Conservation (phyloP, 805 yeast genomes). For the Jamesozyma spencerorum region DNA sequence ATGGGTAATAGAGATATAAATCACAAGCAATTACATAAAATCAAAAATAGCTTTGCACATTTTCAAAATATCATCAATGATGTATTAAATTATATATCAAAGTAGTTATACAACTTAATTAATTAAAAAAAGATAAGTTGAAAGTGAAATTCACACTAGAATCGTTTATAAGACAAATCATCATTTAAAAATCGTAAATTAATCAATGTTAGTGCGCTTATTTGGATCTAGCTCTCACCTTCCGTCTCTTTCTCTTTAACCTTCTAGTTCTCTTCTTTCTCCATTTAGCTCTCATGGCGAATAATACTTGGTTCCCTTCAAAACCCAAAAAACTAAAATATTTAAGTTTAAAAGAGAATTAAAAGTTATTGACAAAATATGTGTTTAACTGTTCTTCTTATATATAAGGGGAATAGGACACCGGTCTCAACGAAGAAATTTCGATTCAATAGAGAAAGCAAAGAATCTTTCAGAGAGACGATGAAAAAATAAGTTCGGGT, state of each 20-base stretch:
- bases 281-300: conserved; percentile 91
- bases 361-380: background rate
- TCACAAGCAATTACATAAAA: too few relatives aligned
- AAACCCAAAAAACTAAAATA: too few relatives aligned
- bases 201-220: conserved; percentile 42
- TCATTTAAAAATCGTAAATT: conserved; percentile 1
- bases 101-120: background rate
- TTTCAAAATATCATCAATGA: too few relatives aligned
- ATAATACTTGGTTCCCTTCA: conserved; percentile 4
- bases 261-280: conserved; percentile 99
- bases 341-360: background rate
- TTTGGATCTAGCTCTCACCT: conserved; percentile 99
- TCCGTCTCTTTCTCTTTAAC: conserved; percentile 99
- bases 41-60: too few relatives aligned
- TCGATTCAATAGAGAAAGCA: too few relatives aligned
- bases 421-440: too few relatives aligned
- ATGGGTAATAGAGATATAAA: too few relatives aligned
- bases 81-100: too few relatives aligned
- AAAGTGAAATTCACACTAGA: background rate
- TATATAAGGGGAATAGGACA: too few relatives aligned
- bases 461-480: too few relatives aligned
- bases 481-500: too few relatives aligned
- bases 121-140: background rate
- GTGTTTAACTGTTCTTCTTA: too few relatives aligned
- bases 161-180: background rate